A percentile compares a stretch with the other conserved stretches of the same genome.
phyloP scores from a whole-genome alignment of 2,329 filamentous ascomycete genomes.

The Arthrobotrys sphaeroides region DNA sequence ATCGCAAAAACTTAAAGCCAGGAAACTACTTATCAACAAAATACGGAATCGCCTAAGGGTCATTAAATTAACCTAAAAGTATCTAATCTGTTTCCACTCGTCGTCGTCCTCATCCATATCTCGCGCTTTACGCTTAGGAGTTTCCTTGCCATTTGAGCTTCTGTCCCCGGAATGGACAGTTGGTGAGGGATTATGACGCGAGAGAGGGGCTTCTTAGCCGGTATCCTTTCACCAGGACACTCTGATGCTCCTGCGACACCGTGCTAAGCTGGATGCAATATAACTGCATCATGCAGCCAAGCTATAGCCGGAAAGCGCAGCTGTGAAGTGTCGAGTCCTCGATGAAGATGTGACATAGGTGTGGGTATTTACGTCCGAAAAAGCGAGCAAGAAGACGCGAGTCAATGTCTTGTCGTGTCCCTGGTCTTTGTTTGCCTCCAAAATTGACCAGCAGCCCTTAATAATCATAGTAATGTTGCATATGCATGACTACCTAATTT shows the following conservation, averaged over 20 bases:
- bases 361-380: not conserved
- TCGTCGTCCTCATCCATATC: no score
- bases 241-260: not conserved
- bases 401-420: not conserved
- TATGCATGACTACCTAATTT: not conserved
- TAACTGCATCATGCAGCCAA: slow-evolving; percentile 13
- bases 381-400: not conserved
- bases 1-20: no score
- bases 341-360: not conserved
- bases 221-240: not conserved
- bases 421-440: not conserved
- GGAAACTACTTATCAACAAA: no score
- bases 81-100: no score
- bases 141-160: no score
- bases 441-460: not conserved
- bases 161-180: not conserved
- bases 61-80: no score
- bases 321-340: not conserved
- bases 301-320: not conserved
- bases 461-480: not conserved
- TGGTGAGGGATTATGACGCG: slow-evolving; percentile 20
- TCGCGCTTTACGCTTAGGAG: no score
- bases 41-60: no score
- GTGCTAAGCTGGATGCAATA: slow-evolving; percentile 4
- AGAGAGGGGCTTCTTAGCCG: not conserved